Percentiles rank a stretch among this genome's conserved stretches.
These are phyloP conservation scores for Misopates orontium DNA, from an alignment of 257 asterid species.

Conservation along the genomic window DNA sequence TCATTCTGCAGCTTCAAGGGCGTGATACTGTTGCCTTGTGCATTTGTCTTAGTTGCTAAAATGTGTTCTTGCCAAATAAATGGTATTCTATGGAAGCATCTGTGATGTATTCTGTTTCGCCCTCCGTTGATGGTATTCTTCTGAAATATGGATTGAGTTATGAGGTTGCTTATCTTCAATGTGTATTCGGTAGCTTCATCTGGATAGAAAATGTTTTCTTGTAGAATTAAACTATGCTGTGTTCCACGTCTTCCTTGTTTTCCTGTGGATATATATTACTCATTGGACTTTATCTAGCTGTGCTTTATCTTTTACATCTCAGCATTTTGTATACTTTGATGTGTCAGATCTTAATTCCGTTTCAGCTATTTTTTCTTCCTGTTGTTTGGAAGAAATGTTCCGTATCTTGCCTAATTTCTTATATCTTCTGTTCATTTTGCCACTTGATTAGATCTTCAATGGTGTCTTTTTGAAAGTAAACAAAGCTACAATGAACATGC, in stretches of 20 bases:
- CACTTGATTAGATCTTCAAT: constrained; percentile 54
- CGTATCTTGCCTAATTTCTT: background rate
- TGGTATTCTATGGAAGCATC: background rate
- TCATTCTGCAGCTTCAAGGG: too few relatives aligned
- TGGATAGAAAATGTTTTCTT: background rate
- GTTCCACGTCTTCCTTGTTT: background rate
- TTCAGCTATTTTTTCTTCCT: too few relatives aligned
- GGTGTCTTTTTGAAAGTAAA: constrained; percentile 80
- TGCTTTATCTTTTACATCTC: background rate
- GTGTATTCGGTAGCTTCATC: background rate
- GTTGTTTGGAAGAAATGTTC: too few relatives aligned
- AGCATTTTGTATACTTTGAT: too few relatives aligned
- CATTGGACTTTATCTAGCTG: background rate
- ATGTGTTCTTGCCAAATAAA: background rate
- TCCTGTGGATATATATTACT: background rate
- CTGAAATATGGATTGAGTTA: background rate
- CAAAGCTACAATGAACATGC: constrained; percentile 76
- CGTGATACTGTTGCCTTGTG: too few relatives aligned
- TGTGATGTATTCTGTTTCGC: too few relatives aligned
- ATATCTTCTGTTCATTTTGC: background rate
- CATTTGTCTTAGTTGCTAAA: background rate
- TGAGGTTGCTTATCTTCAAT: background rate
- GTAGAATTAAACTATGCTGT: background rate
- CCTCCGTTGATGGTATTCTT: background rate
- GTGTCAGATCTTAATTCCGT: too few relatives aligned